These are phyloP conservation scores for Medakamo hakoo DNA, from an alignment of 139 green algal genomes.

Conservation along the genomic window DNA sequence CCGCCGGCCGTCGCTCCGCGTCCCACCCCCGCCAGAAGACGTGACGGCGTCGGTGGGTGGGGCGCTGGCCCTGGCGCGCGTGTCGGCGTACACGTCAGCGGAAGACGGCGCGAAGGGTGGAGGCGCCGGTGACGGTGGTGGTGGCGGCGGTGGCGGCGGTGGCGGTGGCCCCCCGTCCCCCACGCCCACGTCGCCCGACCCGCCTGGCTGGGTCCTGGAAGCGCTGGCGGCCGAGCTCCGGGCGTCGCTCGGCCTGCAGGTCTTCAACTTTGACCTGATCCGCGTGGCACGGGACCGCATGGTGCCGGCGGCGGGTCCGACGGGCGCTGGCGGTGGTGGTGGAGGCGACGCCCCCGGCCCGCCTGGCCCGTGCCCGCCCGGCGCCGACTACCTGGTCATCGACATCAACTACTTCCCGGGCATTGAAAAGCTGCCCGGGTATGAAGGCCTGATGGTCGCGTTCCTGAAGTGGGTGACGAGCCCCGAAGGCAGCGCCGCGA, in stretches of 20 bases:
- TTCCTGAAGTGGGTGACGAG: constrained; percentile 13
- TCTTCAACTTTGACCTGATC: constrained; percentile 85
- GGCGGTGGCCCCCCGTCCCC: neutral
- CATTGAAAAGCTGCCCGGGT: constrained; percentile 38
- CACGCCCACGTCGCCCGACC: constrained; percentile 1
- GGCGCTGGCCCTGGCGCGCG: constrained; percentile 4
- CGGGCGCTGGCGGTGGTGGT: neutral
- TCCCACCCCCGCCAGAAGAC: neutral
- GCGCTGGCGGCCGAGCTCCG: constrained; percentile 36
- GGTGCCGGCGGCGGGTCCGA: neutral
- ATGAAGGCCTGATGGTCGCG: constrained; percentile 26
- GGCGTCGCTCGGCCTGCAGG: constrained; percentile 34
- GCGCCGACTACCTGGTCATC: constrained; percentile 11
- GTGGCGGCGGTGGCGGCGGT: too few species aligned
- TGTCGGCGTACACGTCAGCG: neutral
- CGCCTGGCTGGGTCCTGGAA: constrained; percentile 52
- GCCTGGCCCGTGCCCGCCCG: neutral
- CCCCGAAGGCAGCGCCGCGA: too few species aligned
- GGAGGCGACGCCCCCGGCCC: too few species aligned
- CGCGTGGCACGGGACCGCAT: neutral
- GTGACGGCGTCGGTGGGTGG: neutral
- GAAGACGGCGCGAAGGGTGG: neutral
- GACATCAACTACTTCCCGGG: constrained; percentile 47
- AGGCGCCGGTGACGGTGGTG: too few species aligned
- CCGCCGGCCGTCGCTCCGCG: constrained; percentile 5